These are phyloP conservation scores for Croton laevigatus DNA, from an alignment of 441 rosid species.

Conservation along the genomic window DNA sequence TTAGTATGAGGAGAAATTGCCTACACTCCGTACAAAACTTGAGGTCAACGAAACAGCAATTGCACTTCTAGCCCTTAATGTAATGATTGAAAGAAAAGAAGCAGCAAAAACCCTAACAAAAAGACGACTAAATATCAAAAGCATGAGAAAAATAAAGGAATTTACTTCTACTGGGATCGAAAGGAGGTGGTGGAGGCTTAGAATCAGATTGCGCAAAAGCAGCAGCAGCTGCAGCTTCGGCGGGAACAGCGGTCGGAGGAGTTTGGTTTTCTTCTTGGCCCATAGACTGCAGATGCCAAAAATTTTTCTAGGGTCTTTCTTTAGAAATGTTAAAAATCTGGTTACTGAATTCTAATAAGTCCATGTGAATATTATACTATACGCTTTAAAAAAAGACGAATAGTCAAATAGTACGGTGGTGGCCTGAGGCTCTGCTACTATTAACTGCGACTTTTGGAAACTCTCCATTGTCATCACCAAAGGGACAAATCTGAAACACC, in stretches of 20 bases:
- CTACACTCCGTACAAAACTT: not conserved
- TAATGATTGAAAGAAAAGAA: not conserved
- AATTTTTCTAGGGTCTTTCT: not conserved
- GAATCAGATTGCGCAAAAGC: constrained; percentile 15
- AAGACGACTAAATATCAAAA: not conserved
- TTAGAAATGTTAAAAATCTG: not conserved
- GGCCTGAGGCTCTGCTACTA: not conserved
- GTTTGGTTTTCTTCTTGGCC: not conserved
- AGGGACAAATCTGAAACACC: too few species aligned
- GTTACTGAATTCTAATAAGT: not conserved
- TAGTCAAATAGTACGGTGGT: not conserved
- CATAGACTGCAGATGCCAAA: not conserved
- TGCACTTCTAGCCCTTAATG: not conserved
- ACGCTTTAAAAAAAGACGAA: too few species aligned
- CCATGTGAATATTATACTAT: not conserved
- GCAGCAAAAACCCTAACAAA: not conserved
- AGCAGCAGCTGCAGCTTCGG: not conserved
- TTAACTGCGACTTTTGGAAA: not conserved
- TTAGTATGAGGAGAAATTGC: not conserved
- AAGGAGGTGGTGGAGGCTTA: constrained; percentile 28
- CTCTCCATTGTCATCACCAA: not conserved
- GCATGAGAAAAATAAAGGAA: constrained; percentile 19
- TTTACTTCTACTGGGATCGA: constrained; percentile 86
- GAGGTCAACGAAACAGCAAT: not conserved
- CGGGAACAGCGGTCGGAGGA: not conserved